These are phyloP conservation scores for Pythium utonaiense DNA, from an alignment of 352 stramenopile species.

Conservation along the genomic window DNA sequence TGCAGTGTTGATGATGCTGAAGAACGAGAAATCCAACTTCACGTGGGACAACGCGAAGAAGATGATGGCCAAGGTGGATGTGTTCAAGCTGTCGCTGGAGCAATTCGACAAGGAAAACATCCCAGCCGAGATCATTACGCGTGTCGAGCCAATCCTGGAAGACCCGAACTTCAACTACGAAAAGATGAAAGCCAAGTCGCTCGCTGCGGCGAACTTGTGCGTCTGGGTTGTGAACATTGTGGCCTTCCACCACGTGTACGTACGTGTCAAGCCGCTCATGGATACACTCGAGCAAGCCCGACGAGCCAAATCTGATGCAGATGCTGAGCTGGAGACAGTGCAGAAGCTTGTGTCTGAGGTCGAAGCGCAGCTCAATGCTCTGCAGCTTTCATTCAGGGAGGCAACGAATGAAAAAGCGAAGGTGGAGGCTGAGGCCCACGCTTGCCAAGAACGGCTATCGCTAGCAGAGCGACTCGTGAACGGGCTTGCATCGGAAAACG, in stretches of 20 bases:
- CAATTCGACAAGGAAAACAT: slow-evolving; percentile 92
- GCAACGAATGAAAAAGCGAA: slow-evolving; percentile 91
- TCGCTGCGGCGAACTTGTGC: slow-evolving; percentile 89
- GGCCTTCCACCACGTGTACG: slow-evolving; percentile 90
- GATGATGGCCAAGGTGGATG: slow-evolving; percentile 94
- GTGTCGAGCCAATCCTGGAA: slow-evolving; percentile 84
- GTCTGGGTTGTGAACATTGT: slow-evolving; percentile 95
- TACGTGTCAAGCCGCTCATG: slow-evolving; percentile 94
- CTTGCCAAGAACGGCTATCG: slow-evolving; percentile 82
- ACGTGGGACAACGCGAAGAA: slow-evolving; percentile 95
- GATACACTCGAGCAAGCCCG: slow-evolving; percentile 85
- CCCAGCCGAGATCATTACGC: slow-evolving; percentile 77
- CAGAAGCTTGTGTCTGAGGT: slow-evolving; percentile 83
- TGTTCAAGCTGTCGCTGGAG: slow-evolving; percentile 90
- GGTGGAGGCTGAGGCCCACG: slow-evolving; percentile 82
- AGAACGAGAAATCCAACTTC: slow-evolving; percentile 92
- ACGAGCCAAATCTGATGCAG: slow-evolving; percentile 66
- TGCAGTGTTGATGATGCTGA: slow-evolving; percentile 90
- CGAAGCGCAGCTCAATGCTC: slow-evolving; percentile 64
- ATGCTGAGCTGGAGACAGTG: slow-evolving; percentile 77
- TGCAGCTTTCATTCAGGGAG: slow-evolving; percentile 81
- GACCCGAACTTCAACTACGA: slow-evolving; percentile 92
- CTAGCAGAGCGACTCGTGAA: slow-evolving; percentile 88
- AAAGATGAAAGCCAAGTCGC: slow-evolving; percentile 93
- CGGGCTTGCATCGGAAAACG: slow-evolving; percentile 85